Evolutionary conservation across 257 asterid species (phyloP), one percentile per base, ranked within the genome.

Genomic region (Handroanthus guayacan): DNA sequence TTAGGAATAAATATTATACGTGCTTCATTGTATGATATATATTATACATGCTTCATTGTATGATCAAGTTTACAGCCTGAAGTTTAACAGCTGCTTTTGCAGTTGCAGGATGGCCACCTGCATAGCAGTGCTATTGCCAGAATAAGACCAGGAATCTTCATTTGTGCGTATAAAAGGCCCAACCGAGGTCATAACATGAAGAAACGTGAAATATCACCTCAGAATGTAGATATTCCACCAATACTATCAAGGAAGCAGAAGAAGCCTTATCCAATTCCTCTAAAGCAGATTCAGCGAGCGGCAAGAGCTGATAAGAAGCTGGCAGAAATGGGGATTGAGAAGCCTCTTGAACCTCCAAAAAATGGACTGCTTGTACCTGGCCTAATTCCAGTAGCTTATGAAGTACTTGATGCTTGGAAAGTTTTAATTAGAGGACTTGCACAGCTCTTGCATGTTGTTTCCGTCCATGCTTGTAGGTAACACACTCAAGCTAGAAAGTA

Each of bases 381-480:
- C 6, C 83, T 91, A n/a, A 62, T 91, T 57, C 97, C 99, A 5
- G 75, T 86, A n/a, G 97, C 98, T 72, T 84, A 92, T 44, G 88
- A 84, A 77, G 86, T 93, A 39, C 76, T 95, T 61, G 91, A 84
- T 75, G 90, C 96, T 64, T 95, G 97, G 98, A 95, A 91, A 87
- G 74, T 76, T 67, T 80, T 95, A 25, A 95, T 95, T 54, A 83
- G 79, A 77, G 98, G 99, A 84, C 82, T 92, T 71, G 86, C 94
- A 1, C 96, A 84, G 71, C 93, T 95, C 79, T 65, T 91, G 81
- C 90, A 89, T 25, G 72, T 84, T 39, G 76, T 95, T 79, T 96
- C 97, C 3, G 88, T 95, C 79, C 86, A 87, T 57, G 99, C 97
- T 86, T 93, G 99, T 84, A 87, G 99, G 97, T 95, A 94, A 81